phyloP scores from a whole-genome alignment of 345 rosid species.

The Atalantia buxifolia region DNA sequence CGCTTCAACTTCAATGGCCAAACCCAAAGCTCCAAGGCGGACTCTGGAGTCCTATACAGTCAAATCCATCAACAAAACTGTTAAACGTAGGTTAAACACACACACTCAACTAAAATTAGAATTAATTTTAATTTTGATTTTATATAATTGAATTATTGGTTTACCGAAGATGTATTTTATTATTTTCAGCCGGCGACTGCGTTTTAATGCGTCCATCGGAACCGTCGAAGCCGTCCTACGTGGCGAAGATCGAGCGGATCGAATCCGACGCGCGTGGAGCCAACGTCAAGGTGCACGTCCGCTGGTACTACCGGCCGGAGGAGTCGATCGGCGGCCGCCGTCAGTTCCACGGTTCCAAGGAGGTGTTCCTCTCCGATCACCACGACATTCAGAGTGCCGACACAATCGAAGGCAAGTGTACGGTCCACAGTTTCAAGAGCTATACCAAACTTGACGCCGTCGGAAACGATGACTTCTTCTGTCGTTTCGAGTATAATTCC shows the following conservation, averaged over 20 bases:
- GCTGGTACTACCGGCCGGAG: slow-evolving; percentile 99
- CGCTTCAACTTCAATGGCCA: slow-evolving; percentile 56
- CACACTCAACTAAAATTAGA: too few species aligned
- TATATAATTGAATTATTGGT: too few species aligned
- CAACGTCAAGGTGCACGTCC: slow-evolving; percentile 66
- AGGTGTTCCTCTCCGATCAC: slow-evolving; percentile 91
- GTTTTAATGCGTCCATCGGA: slow-evolving; percentile 94
- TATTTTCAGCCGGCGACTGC: slow-evolving; percentile 69
- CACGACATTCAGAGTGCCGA: slow-evolving; percentile 83
- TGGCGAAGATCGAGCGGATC: slow-evolving; percentile 85
- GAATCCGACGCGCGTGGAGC: slow-evolving; percentile 79
- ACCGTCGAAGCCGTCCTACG: slow-evolving; percentile 78
- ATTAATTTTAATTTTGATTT: too few species aligned
- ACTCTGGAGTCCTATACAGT: slow-evolving; percentile 70
- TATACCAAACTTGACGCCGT: slow-evolving; percentile 93
- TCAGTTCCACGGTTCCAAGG: slow-evolving; percentile 95
- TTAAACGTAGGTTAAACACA: slow-evolving; percentile 51
- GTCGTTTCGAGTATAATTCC: slow-evolving; percentile 95
- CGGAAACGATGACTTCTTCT: slow-evolving; percentile 92
- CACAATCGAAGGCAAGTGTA: slow-evolving; percentile 90
- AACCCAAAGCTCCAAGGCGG: slow-evolving; percentile 68
- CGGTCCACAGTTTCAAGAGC: slow-evolving; percentile 79
- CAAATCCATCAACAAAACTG: slow-evolving; percentile 65
- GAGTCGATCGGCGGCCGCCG: slow-evolving; percentile 95
- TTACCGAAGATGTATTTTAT: too few species aligned